A percentile compares a stretch with the other conserved stretches of the same genome.
These are phyloP conservation scores for Penicillium verrucosum DNA, from an alignment of 2,329 filamentous ascomycete species.

Conservation along the genomic window DNA sequence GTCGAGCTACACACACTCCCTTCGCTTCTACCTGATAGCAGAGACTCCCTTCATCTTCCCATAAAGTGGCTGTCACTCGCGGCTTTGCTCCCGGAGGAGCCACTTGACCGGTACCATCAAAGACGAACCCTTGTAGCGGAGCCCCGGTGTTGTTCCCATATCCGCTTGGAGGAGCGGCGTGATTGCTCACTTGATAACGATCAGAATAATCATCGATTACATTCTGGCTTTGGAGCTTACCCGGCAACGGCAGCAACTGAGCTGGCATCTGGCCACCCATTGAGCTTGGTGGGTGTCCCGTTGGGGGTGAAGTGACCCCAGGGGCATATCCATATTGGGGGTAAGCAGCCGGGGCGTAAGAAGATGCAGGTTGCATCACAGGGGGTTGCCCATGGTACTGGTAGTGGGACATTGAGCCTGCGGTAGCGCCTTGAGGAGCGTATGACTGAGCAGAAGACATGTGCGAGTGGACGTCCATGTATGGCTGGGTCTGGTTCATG, in stretches of 20 bases:
- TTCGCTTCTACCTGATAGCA: conserved; percentile 98
- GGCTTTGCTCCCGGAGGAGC: conserved; percentile 95
- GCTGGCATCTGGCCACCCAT: conserved; percentile 66
- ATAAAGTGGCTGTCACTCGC: conserved; percentile 89
- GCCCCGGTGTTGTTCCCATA: conserved; percentile 41
- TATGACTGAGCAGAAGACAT: conserved; percentile 75
- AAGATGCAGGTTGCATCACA: conserved; percentile 68
- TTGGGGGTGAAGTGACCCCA: conserved; percentile 76
- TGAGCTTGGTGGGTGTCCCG: conserved; percentile 62
- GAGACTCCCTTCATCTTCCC: conserved; percentile 96
- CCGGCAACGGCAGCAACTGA: conserved; percentile 66
- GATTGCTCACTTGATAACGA: conserved; percentile 35
- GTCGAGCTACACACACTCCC: conserved; percentile 88
- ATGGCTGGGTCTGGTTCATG: conserved; percentile 80
- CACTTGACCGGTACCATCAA: conserved; percentile 87
- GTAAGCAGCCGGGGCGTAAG: conserved; percentile 65
- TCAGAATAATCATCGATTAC: conserved; percentile 6
- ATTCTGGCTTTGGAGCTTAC: conserved; percentile 27
- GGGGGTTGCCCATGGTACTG: conserved; percentile 67
- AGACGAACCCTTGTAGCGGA: conserved; percentile 50
- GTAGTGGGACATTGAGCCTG: conserved; percentile 71
- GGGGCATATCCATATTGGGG: conserved; percentile 71
- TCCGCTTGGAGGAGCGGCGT: conserved; percentile 31
- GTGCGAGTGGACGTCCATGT: conserved; percentile 82
- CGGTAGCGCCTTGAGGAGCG: conserved; percentile 72